Base-by-base conservation (phyloP, 805 yeast species). In the Lachancea quebecensis region DNA sequence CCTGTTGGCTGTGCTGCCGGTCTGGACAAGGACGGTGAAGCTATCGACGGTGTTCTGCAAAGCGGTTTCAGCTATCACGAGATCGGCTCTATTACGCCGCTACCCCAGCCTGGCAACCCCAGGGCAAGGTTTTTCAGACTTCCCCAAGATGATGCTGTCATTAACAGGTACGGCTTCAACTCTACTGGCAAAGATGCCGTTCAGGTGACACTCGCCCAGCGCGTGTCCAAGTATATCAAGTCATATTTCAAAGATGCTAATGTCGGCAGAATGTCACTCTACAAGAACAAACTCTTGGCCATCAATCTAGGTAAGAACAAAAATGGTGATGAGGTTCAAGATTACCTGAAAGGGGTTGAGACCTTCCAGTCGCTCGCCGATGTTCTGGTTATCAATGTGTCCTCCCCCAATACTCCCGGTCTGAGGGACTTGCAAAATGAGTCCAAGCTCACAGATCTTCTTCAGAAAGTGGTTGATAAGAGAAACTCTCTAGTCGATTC, bases 1-100 rank as follows among this genome's bases (percentile, higher is more conserved):
- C 97, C 98, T 18, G 71, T 91, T 41, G 97, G 97, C 11, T 74
- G 90, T 56, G 97, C 98, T 41, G 98, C 98, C 21, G 98, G 98
- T 10, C 75, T 91, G 52, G 98, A 91, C 65, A 91, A 91, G 67
- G 82, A 90, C 58, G 98, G 87, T 42, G 95, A 88, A 59, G 95
- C 87, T 16, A 79, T 91, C 53, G 97, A 91, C 55, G 69, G 89
- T 0, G 71, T 91, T 48, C 81, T 82, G 54, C 73, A 81, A 51
- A 60, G 76, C 45, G 98, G 98, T 1, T 90, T 90, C 57, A 79
- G 91, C 12, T 87, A 87, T 63, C 93, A 88, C 52, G 98, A 91
- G 66, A 77, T 91, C 48, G 98, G 98, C 1, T 85, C 95, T 2
- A 81, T 91, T 40, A 91, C 98, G 6, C 98, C 98, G 3, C 69